Percentiles rank a stretch among this genome's conserved stretches.
Evolutionary conservation across 371 early-diverging fungal genomes (phyloP).

Genomic region (Spraguea lophii): DNA sequence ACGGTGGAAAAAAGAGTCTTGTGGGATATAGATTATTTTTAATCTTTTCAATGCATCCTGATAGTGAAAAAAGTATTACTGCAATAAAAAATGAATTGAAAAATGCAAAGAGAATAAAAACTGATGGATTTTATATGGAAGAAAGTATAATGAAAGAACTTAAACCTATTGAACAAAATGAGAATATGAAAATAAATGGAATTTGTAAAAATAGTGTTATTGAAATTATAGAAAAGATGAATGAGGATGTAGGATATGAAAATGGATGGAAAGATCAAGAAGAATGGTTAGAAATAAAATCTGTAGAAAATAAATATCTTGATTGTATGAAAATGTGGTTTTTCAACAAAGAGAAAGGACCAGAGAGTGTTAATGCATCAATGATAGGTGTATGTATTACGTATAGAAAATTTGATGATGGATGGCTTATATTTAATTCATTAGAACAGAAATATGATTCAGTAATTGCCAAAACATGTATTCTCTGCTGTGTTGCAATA

Average conservation of each 20-base stretch:
- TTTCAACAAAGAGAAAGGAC: slow-evolving; percentile 8
- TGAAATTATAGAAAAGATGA: background rate
- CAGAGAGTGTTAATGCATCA: slow-evolving; percentile 23
- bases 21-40: slow-evolving; percentile 21
- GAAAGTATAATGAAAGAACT: slow-evolving; percentile 1
- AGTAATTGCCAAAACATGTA: slow-evolving; percentile 1
- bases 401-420: slow-evolving; percentile 32
- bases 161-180: background rate
- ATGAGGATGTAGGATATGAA: background rate
- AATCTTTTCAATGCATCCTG: slow-evolving; percentile 6
- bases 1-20: background rate
- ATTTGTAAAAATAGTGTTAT: background rate
- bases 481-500: slow-evolving; percentile 4
- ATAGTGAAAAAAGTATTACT: slow-evolving; percentile 1
- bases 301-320: slow-evolving; percentile 15
- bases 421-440: slow-evolving; percentile 30
- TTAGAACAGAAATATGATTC: background rate
- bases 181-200: background rate
- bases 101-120: no score
- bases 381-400: slow-evolving; percentile 36
- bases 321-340: slow-evolving; percentile 28
- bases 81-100: no score
- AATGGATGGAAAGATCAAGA: background rate
- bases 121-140: no score
- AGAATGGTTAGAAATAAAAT: slow-evolving; percentile 10